Base-by-base conservation (phyloP, 805 yeast genomes). In the Candida corydali region DNA sequence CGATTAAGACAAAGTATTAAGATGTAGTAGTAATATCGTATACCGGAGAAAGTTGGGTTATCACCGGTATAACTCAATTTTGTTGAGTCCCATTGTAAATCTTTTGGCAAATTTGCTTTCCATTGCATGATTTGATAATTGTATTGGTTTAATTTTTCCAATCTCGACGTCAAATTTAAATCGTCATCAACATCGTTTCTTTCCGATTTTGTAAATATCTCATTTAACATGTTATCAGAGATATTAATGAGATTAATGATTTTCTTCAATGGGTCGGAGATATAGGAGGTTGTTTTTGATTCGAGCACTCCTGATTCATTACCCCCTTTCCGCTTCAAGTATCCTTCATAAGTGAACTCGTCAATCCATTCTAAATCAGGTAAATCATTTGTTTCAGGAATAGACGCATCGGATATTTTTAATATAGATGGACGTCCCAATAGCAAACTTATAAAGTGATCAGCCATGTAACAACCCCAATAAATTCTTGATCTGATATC, bases 381-480 rank as follows among this genome's bases (percentile, higher is more conserved):
- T 39, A 78, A 59, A 40, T 71, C 77, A 38, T 69, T 74, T 12
- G 80, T 67, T 41, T 76, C 82, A 0, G 78, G 77, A 10, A 79
- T 75, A 0, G 82, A 70, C 0, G 84, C 76, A 44, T 79, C 80
- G 29, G 72, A 65, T 34, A 73, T 63, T 47, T 77, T 74, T 34
- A 79, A 52, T 1, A 72, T 56, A 0, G 80, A 70, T 0, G 82
- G 81, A 35, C 83, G 57, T 3, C 86, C 86, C 32, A 78, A 55
- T 34, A 78, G 59, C 25, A 78, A 56, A 49, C 81, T 73, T 24
- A 78, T 75, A 46, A 78, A 74, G 50, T 77, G 83, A 52, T 79
- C 86, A 2, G 80, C 80, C 39, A 78, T 59, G 51, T 73, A 79
- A 34, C 79, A 70, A 3, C 85, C 85, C 86, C 86, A 79, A 50